Evolutionary conservation across 2,329 filamentous ascomycete genomes (phyloP).

Genomic region (Penicillium sp.): DNA sequence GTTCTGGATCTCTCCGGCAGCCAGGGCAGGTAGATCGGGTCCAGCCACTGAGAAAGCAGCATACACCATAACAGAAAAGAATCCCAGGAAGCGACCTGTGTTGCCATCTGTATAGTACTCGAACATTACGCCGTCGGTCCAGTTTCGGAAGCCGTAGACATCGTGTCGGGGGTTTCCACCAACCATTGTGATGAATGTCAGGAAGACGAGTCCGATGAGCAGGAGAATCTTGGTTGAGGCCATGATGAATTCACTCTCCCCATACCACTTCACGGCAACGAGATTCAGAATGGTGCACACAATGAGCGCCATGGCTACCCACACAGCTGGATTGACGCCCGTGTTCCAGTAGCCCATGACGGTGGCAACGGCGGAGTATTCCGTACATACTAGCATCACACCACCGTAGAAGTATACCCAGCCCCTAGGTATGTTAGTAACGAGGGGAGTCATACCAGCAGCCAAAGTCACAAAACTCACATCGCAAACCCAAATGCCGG

Average conservation of each 20-base stretch:
- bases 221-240: slow-evolving; percentile 70
- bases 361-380: slow-evolving; percentile 48
- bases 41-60: slow-evolving; percentile 66
- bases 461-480: slow-evolving; percentile 4
- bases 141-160: slow-evolving; percentile 69
- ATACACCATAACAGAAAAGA: slow-evolving; percentile 69
- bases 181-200: slow-evolving; percentile 79
- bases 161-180: slow-evolving; percentile 74
- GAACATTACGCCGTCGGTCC: slow-evolving; percentile 63
- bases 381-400: slow-evolving; percentile 50
- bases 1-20: slow-evolving; percentile 68
- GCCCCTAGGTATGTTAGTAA: slow-evolving; percentile 23
- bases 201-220: slow-evolving; percentile 67
- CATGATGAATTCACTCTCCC: slow-evolving; percentile 72
- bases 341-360: slow-evolving; percentile 50
- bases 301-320: slow-evolving; percentile 45
- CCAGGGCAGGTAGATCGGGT: slow-evolving; percentile 60
- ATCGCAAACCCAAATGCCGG: slow-evolving; percentile 48
- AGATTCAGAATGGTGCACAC: slow-evolving; percentile 62
- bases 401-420: slow-evolving; percentile 51
- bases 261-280: slow-evolving; percentile 69
- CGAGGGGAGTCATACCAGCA: not conserved
- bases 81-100: slow-evolving; percentile 70
- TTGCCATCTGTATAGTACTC: slow-evolving; percentile 63
- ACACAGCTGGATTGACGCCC: slow-evolving; percentile 43